Conservation (phyloP, 352 stramenopile species). For the Globisporangium okanoganense region DNA sequence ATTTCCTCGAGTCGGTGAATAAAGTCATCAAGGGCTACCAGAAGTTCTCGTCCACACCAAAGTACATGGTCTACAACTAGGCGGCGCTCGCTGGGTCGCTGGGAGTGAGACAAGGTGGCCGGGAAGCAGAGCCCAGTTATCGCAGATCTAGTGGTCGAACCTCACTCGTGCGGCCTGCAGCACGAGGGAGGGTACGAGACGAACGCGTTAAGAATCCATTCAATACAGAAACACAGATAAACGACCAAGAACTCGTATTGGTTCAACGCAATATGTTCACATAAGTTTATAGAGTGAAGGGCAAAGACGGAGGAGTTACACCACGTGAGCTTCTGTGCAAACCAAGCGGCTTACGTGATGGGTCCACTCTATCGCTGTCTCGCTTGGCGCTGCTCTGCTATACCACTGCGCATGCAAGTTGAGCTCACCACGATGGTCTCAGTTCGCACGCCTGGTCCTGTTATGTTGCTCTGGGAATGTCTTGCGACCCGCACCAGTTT, state of each 20-base stretch:
- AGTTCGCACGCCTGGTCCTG: background rate
- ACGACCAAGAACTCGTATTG: background rate
- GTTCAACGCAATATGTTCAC: slow-evolving; percentile 16
- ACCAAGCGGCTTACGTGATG: background rate
- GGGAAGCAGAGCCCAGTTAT: background rate
- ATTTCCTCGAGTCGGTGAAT: slow-evolving; percentile 99
- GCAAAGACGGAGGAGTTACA: background rate
- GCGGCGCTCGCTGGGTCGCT: background rate
- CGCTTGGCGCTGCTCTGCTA: background rate
- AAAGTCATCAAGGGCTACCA: slow-evolving; percentile 99
- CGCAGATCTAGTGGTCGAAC: background rate
- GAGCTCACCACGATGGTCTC: background rate
- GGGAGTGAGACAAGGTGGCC: background rate
- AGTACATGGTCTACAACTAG: slow-evolving; percentile 99
- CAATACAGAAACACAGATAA: slow-evolving; percentile 8
- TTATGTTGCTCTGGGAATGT: too few species aligned
- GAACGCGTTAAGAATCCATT: background rate
- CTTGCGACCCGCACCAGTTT: too few species aligned
- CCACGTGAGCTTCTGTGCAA: background rate
- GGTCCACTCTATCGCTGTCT: background rate
- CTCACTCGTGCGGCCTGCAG: background rate
- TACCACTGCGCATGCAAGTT: background rate
- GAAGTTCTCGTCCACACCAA: slow-evolving; percentile 99
- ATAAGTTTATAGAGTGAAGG: slow-evolving; percentile 13
- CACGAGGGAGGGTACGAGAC: background rate